Conservation (phyloP, 768 basidiomycete genomes). For the Termitomyces sp. region DNA sequence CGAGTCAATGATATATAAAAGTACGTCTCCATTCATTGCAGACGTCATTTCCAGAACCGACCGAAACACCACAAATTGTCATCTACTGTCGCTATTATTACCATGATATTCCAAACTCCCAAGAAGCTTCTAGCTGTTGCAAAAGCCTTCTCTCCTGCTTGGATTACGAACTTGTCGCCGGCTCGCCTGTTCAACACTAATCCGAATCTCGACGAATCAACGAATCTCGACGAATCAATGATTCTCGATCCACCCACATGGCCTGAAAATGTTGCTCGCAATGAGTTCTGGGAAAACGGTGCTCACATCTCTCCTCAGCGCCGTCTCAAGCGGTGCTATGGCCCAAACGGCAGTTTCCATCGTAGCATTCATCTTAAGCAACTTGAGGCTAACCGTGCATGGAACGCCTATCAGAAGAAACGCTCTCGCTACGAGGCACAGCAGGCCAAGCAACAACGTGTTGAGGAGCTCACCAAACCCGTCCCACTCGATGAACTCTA, state of each 20-base stretch:
- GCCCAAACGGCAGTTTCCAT: constrained; percentile 4
- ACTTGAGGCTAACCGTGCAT: background rate
- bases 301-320: background rate
- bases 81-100: background rate
- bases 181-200: constrained; percentile 4
- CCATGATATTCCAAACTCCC: constrained; percentile 5
- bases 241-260: constrained; percentile 6
- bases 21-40: no score
- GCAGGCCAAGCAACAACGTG: background rate
- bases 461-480: background rate
- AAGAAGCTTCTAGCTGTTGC: constrained; percentile 10
- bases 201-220: background rate
- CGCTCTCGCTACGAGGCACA: constrained; percentile 1
- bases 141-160: constrained; percentile 1
- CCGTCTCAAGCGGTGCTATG: background rate
- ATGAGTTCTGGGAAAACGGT: constrained; percentile 4
- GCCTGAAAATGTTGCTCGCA: constrained; percentile 1
- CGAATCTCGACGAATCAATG: background rate
- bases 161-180: constrained; percentile 6
- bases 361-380: constrained; percentile 1
- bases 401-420: constrained; percentile 2
- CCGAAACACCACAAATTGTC: background rate
- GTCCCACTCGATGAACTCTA: background rate
- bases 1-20: background rate
- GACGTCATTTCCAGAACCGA: background rate